Percentiles rank a stretch among this genome's conserved stretches.
Evolutionary conservation across 441 rosid genomes (phyloP).

Genomic region (Populus hybrid): DNA sequence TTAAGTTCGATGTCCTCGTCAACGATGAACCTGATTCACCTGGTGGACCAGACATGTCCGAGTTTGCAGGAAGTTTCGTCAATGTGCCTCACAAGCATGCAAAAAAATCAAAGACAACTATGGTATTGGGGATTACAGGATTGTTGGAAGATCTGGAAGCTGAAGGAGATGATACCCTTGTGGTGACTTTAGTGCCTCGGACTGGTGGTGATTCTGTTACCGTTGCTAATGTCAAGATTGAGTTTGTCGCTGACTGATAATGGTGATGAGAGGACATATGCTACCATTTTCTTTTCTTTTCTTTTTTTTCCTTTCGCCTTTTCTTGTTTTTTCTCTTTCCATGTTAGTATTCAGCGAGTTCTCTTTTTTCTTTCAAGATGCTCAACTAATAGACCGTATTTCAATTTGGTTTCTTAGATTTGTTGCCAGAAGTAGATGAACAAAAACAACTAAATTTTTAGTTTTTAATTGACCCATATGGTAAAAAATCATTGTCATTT

Average conservation of each 20-base stretch:
- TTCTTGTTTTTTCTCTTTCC: too few relatives aligned
- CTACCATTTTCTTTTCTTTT: too few relatives aligned
- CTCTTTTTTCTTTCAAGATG: too few relatives aligned
- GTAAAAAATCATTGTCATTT: too few relatives aligned
- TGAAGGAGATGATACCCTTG: slow-evolving; percentile 51
- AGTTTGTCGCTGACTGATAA: slow-evolving; percentile 10
- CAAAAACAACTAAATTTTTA: too few relatives aligned
- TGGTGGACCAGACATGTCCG: slow-evolving; percentile 33
- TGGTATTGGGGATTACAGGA: slow-evolving; percentile 47
- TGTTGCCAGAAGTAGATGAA: too few relatives aligned
- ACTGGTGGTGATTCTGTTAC: slow-evolving; percentile 28
- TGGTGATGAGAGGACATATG: too few relatives aligned
- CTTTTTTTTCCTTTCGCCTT: too few relatives aligned
- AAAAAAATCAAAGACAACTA: slow-evolving; percentile 35
- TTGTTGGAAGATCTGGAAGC: slow-evolving; percentile 53
- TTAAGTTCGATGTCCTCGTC: slow-evolving; percentile 51
- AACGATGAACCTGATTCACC: slow-evolving; percentile 40
- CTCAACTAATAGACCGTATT: too few relatives aligned
- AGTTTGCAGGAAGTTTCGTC: slow-evolving; percentile 61
- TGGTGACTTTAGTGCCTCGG: slow-evolving; percentile 52
- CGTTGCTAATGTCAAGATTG: slow-evolving; percentile 45
- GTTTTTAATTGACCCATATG: too few relatives aligned
- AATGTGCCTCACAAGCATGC: slow-evolving; percentile 45
- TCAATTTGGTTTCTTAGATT: too few relatives aligned
- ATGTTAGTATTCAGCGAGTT: too few relatives aligned